Evolutionary conservation across 164 flowering plant species (phyloP).

Genomic region (Pachysandra terminalis): DNA sequence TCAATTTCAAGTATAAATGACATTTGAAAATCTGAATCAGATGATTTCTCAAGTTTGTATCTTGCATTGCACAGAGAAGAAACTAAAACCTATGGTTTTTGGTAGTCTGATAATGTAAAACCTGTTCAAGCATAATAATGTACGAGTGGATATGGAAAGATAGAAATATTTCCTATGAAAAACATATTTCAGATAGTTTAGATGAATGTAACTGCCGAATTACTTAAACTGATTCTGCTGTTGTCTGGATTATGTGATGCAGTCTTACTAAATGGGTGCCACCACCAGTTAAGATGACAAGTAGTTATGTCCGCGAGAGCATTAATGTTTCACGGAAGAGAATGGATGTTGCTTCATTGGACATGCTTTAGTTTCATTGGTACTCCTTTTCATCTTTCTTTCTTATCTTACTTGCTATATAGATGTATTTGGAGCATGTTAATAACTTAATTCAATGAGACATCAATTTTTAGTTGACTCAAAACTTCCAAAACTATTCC

Average conservation of each 20-base stretch:
- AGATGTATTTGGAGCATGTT: neutral
- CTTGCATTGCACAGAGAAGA: neutral
- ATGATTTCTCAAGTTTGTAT: neutral
- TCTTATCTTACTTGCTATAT: slow-evolving; percentile 2
- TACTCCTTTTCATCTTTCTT: slow-evolving; percentile 19
- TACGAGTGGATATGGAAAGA: too few species aligned
- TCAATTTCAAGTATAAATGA: neutral
- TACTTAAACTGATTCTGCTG: slow-evolving; percentile 1
- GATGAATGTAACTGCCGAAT: neutral
- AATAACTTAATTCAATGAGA: neutral
- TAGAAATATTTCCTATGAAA: neutral
- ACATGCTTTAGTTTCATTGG: slow-evolving; percentile 99
- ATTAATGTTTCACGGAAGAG: slow-evolving; percentile 84
- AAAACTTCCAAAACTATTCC: neutral
- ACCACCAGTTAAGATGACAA: slow-evolving; percentile 94
- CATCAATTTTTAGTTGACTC: neutral
- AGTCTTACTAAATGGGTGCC: slow-evolving; percentile 99
- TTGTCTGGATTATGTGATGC: slow-evolving; percentile 23
- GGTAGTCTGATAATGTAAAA: too few species aligned
- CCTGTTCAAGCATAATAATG: neutral
- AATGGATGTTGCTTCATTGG: slow-evolving; percentile 91
- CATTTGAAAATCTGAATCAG: neutral
- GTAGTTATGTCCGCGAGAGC: slow-evolving; percentile 62
- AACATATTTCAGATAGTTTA: neutral
- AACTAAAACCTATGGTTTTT: neutral